phyloP scores from a whole-genome alignment of 148 eudicot genomes.

The Rhododendron mucronatum region DNA sequence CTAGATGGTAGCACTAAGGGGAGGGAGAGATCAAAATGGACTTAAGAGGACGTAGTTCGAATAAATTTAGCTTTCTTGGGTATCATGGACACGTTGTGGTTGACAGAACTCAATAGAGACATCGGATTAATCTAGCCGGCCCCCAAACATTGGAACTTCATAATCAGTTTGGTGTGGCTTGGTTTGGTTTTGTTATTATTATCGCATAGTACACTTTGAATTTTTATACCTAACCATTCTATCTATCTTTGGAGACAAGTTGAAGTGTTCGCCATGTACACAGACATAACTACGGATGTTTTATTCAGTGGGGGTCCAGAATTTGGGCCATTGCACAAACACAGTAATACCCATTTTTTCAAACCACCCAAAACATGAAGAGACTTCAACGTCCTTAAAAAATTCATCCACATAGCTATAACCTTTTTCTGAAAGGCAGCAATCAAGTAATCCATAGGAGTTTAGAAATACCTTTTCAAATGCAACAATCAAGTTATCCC shows the following conservation, averaged over 20 bases:
- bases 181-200: neutral
- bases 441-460: neutral
- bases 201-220: neutral
- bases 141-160: neutral
- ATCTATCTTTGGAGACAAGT: neutral
- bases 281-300: neutral
- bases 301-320: neutral
- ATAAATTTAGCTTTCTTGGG: neutral
- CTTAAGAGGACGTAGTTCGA: neutral
- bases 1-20: neutral
- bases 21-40: neutral
- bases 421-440: neutral
- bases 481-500: slow-evolving; percentile 49
- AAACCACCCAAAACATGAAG: neutral
- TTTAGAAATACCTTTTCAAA: slow-evolving; percentile 49
- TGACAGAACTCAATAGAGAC: neutral
- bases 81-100: too few relatives aligned
- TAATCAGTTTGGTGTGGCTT: neutral
- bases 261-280: neutral
- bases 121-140: neutral
- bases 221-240: neutral
- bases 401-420: neutral
- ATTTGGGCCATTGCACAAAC: neutral
- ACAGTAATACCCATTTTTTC: neutral
- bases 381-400: neutral